These are phyloP conservation scores for Senna siamea DNA, from an alignment of 306 rosid species.

Conservation along the genomic window DNA sequence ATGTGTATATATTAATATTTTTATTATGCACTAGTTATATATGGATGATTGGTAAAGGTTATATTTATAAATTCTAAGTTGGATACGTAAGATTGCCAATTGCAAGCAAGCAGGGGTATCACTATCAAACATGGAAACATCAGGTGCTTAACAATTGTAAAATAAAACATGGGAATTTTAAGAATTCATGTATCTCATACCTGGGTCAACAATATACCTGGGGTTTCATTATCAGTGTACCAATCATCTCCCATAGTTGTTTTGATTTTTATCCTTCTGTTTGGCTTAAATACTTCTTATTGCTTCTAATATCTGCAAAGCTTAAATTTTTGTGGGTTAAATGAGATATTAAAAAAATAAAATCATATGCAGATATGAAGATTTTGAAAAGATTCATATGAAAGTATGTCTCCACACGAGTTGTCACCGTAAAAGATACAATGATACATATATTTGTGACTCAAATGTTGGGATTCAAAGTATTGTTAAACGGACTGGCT, in stretches of 20 bases:
- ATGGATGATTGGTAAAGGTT: too few species aligned
- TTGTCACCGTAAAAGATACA: not conserved
- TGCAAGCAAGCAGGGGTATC: not conserved
- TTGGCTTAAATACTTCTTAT: conserved; percentile 6
- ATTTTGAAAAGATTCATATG: conserved; percentile 14
- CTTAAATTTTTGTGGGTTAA: conserved; percentile 12
- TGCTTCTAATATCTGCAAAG: conserved; percentile 26
- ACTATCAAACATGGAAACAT: not conserved
- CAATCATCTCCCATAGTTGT: not conserved
- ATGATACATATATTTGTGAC: conserved; percentile 12
- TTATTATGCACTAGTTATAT: too few species aligned
- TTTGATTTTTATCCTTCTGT: not conserved
- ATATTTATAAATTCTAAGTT: not conserved
- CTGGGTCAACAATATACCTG: not conserved
- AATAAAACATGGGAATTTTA: not conserved
- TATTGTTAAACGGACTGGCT: too few species aligned
- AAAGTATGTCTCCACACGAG: not conserved
- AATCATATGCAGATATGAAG: conserved; percentile 18
- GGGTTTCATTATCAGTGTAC: not conserved
- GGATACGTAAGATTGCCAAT: not conserved
- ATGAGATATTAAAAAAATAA: not conserved
- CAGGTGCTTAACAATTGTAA: not conserved
- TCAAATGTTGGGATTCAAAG: conserved; percentile 24
- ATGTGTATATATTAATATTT: not conserved
- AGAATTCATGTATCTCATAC: not conserved